Evolutionary conservation across 2,329 filamentous ascomycete genomes (phyloP).

Genomic region (Aquanectria penicillioides): DNA sequence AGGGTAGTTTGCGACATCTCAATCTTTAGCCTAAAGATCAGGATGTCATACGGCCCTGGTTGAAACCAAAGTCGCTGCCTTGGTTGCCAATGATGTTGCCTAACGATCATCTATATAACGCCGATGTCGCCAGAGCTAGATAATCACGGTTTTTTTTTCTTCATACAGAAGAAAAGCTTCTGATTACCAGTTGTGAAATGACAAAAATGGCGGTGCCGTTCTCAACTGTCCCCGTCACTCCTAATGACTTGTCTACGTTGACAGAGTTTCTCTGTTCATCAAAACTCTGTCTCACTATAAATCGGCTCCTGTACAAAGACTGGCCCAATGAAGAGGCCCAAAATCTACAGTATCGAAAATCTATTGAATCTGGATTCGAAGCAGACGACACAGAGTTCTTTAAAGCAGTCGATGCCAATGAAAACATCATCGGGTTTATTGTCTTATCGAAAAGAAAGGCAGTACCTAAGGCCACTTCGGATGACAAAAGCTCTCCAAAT

Average conservation of each 20-base stretch:
- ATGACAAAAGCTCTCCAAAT: too few relatives aligned
- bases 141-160: too few relatives aligned
- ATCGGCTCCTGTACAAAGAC: constrained; percentile 14
- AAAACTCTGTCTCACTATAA: constrained; percentile 17
- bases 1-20: too few relatives aligned
- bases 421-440: constrained; percentile 17
- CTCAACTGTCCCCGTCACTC: constrained; percentile 2
- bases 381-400: not conserved
- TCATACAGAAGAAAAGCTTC: too few relatives aligned
- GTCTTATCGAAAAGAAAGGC: not conserved
- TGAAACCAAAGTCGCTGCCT: too few relatives aligned
- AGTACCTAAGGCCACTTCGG: too few relatives aligned
- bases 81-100: too few relatives aligned
- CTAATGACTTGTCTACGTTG: not conserved
- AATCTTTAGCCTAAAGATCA: too few relatives aligned
- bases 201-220: not conserved
- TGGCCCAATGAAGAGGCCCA: constrained; percentile 19
- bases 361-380: not conserved
- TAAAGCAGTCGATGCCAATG: constrained; percentile 16
- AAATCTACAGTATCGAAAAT: not conserved
- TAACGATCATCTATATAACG: too few relatives aligned
- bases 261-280: constrained; percentile 6
- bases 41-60: too few relatives aligned
- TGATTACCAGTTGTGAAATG: too few relatives aligned
- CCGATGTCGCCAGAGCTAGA: too few relatives aligned